phyloP scores from a whole-genome alignment of 2,329 filamentous ascomycete species.

The Colletotrichum graminicola region DNA sequence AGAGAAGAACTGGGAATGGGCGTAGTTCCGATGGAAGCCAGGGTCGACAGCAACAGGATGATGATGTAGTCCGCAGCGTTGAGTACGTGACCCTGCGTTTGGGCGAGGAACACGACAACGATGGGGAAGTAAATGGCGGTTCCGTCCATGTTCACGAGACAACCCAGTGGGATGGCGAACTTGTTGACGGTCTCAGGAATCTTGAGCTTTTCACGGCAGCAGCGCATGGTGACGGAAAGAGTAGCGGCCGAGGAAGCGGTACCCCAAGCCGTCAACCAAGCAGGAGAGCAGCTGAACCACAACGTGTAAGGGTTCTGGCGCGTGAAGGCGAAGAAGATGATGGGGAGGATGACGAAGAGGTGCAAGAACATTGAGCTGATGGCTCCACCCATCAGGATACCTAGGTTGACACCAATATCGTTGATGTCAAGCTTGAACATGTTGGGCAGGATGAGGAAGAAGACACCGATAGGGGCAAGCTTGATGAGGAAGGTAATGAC shows the following conservation, averaged over 20 bases:
- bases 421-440: constrained; percentile 62
- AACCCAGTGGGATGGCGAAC: constrained; percentile 62
- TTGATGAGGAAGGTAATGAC: constrained; percentile 63
- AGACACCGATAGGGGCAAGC: constrained; percentile 64
- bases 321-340: constrained; percentile 56
- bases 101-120: constrained; percentile 64
- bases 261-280: constrained; percentile 68
- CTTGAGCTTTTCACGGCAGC: constrained; percentile 52
- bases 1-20: constrained; percentile 66
- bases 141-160: constrained; percentile 65
- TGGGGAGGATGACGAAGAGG: constrained; percentile 59
- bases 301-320: constrained; percentile 61
- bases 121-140: constrained; percentile 68
- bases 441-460: constrained; percentile 66
- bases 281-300: constrained; percentile 62
- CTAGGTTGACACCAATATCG: constrained; percentile 62
- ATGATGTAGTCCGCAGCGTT: constrained; percentile 61
- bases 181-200: constrained; percentile 59
- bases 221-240: constrained; percentile 61
- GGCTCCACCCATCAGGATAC: constrained; percentile 61
- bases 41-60: constrained; percentile 60
- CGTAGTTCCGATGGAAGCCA: constrained; percentile 66
- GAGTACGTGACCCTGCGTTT: constrained; percentile 61
- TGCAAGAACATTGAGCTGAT: constrained; percentile 62
- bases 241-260: constrained; percentile 66